Base-by-base conservation (phyloP, 2,329 filamentous ascomycete genomes). In the Hortaea sp. region DNA sequence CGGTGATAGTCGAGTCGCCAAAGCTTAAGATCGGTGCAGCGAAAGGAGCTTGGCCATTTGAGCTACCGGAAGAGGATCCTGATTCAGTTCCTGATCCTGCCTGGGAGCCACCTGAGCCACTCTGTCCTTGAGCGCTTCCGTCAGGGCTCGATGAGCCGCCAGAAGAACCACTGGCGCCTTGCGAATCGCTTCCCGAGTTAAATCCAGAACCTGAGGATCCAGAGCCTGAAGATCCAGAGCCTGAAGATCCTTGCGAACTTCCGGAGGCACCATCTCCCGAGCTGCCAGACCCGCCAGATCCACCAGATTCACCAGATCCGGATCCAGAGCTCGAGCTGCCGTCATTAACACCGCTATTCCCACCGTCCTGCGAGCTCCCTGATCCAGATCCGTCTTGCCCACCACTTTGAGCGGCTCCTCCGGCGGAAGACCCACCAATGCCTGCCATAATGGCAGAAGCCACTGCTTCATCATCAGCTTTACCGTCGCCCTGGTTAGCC, bases 1-100 rank as follows among this genome's bases (percentile, higher is more conserved):
- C 57, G 9, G 58, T 58, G 32, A 53, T 46, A 0, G 49, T 48
- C 0, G 49, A 45, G 20, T 44, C 48, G 9, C 49, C 54, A 28
- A 59, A 47, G 38, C 44, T 49, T 42, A 56, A 42, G n/a, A 51
- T 42, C 10, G 40, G 45, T 4, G 45, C 48, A 9, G 32, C 30
- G 13, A 27, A 29, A 29, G 41, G 46, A 9, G 10, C 7, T 30
- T 46, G 47, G 32, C 32, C 32, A n/a, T 35, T 35, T 20, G 20
- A 20, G 20, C 20, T 20, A 27, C 44, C 44, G 6, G 29, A 32
- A 38, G 20, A 42, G 30, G 47, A 35, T n/a, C 42, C 30, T 13
- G 41, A 44, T 27, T 47, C 43, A n/a, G 44, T 42, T 20, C 39
- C 41, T 13, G 7, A 29, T 30, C 11, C 27, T 7, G 10, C 20